These are phyloP conservation scores for Fusarium beomiforme DNA, from an alignment of 2,329 filamentous ascomycete genomes.

Conservation along the genomic window DNA sequence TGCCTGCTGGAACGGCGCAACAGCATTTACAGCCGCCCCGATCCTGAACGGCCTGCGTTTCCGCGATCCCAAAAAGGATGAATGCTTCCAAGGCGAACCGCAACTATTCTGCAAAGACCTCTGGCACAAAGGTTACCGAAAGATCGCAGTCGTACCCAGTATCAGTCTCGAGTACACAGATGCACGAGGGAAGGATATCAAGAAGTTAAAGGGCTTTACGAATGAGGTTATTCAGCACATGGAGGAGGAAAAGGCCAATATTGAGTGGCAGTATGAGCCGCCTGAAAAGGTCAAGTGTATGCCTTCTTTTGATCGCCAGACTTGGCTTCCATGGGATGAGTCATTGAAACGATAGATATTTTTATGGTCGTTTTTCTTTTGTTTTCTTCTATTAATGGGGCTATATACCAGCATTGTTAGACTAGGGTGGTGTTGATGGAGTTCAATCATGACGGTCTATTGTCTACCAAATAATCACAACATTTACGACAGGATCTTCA, in stretches of 20 bases:
- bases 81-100: constrained; percentile 65
- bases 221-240: constrained; percentile 48
- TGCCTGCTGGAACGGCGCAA: constrained; percentile 69
- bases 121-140: constrained; percentile 60
- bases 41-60: constrained; percentile 57
- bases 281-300: constrained; percentile 62
- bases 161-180: constrained; percentile 66
- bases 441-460: constrained; percentile 4
- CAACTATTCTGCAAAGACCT: constrained; percentile 66
- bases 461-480: neutral
- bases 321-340: constrained; percentile 52
- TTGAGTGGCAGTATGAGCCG: constrained; percentile 56
- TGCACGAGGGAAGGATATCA: constrained; percentile 55
- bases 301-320: constrained; percentile 52
- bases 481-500: neutral
- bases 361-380: neutral
- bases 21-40: constrained; percentile 61
- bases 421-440: constrained; percentile 13
- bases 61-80: constrained; percentile 50
- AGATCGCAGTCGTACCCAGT: constrained; percentile 64
- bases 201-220: constrained; percentile 61
- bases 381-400: neutral
- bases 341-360: constrained; percentile 14
- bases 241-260: constrained; percentile 42
- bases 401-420: constrained; percentile 14